These are phyloP conservation scores for Aspergillus costaricaensis DNA, from an alignment of 2,329 filamentous ascomycete species.

Conservation along the genomic window DNA sequence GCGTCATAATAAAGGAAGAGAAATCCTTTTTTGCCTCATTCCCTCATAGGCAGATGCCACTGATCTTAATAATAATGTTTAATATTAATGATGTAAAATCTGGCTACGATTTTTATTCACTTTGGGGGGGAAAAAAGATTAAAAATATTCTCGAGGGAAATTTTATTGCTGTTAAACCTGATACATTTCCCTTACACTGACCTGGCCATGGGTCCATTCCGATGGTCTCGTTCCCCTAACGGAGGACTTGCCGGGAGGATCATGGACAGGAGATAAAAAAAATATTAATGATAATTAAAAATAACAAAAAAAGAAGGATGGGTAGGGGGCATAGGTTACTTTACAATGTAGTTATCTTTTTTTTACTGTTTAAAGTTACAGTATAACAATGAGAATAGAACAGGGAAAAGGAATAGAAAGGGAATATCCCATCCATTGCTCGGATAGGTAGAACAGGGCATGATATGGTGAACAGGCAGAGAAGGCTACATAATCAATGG, in stretches of 20 bases:
- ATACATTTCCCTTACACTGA: conserved; percentile 1
- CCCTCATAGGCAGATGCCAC: not conserved
- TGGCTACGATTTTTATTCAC: not conserved
- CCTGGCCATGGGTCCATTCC: not conserved
- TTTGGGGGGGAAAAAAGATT: not conserved
- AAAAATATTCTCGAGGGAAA: not conserved
- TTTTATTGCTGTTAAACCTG: not conserved
- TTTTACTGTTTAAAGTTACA: no score
- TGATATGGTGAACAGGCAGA: no score
- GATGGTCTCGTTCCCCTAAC: conserved; percentile 1
- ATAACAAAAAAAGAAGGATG: not conserved
- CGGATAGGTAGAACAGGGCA: no score
- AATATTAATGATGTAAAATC: conserved; percentile 2
- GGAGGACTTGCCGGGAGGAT: not conserved
- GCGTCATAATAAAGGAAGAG: not conserved
- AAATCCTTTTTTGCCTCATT: not conserved
- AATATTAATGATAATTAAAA: not conserved
- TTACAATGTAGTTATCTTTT: no score
- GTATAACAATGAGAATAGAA: not conserved
- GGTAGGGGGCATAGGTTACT: not conserved
- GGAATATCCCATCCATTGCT: no score
- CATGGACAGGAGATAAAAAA: not conserved
- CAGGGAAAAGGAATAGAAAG: not conserved
- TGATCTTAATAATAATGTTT: not conserved
- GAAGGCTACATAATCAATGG: no score